Conservation (phyloP, 2,329 filamentous ascomycete species). For the Apiospora rasikravindrae region DNA sequence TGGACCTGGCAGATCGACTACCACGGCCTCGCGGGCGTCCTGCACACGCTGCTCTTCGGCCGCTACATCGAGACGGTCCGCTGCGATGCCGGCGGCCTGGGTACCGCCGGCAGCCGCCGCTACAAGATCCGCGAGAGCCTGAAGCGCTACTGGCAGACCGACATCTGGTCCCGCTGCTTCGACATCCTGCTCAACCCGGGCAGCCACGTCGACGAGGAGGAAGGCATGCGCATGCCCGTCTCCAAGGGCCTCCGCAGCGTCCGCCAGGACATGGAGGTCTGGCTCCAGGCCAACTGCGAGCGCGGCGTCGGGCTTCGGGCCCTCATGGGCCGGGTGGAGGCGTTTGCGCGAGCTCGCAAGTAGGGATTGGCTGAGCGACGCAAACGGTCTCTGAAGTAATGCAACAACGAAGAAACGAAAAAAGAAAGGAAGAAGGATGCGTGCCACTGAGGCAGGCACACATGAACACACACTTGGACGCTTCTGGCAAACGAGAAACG, state of each 20-base stretch:
- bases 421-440: background rate
- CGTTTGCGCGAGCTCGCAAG: conserved; percentile 29
- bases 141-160: conserved; percentile 96
- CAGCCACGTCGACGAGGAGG: conserved; percentile 68
- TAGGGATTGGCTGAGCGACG: conserved; percentile 9
- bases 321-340: conserved; percentile 68
- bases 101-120: conserved; percentile 62
- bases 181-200: conserved; percentile 85
- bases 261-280: conserved; percentile 81
- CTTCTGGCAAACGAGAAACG: conserved; percentile 1
- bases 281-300: conserved; percentile 82
- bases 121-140: conserved; percentile 83
- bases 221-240: conserved; percentile 72
- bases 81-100: conserved; percentile 59
- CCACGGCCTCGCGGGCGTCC: conserved; percentile 84
- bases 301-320: conserved; percentile 77
- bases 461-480: background rate
- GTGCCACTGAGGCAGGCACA: background rate
- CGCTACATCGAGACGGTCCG: conserved; percentile 87
- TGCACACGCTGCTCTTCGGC: conserved; percentile 90
- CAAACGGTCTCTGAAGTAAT: background rate
- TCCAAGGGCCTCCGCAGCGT: conserved; percentile 70
- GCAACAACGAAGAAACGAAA: background rate
- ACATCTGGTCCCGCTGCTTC: conserved; percentile 86
- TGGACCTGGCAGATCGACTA: conserved; percentile 99